These are phyloP conservation scores for Kluyveromyces dobzhanskii DNA, from an alignment of 805 yeast genomes.

Conservation along the genomic window DNA sequence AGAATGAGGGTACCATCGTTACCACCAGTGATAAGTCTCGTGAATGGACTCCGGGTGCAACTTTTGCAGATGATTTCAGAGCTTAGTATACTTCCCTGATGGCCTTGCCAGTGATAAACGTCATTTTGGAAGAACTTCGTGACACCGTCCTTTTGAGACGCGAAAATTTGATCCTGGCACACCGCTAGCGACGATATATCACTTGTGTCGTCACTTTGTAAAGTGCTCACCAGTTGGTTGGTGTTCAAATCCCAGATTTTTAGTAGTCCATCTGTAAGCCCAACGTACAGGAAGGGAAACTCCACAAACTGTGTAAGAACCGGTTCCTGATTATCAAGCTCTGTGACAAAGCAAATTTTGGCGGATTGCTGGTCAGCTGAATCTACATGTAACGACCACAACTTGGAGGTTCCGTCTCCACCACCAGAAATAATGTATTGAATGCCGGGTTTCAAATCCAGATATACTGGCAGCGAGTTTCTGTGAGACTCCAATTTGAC, in stretches of 20 bases:
- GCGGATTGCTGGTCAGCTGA: not conserved
- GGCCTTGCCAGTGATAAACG: constrained; percentile 42
- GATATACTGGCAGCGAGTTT: constrained; percentile 2
- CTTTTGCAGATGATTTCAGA: constrained; percentile 39
- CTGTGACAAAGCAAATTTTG: constrained; percentile 9
- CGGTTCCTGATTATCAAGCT: constrained; percentile 51
- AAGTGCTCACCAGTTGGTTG: constrained; percentile 48
- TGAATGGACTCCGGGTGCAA: constrained; percentile 20
- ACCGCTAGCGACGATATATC: constrained; percentile 46
- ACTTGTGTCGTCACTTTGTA: constrained; percentile 31
- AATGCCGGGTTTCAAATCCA: constrained; percentile 6
- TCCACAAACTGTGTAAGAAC: constrained; percentile 60
- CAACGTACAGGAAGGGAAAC: constrained; percentile 73
- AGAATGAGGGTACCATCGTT: constrained; percentile 57
- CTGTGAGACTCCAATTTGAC: constrained; percentile 11
- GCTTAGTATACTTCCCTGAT: constrained; percentile 50
- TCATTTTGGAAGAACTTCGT: constrained; percentile 38
- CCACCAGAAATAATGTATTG: constrained; percentile 61
- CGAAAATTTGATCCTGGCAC: constrained; percentile 25
- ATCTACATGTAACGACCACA: constrained; percentile 51
- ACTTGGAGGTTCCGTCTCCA: constrained; percentile 82
- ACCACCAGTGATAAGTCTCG: constrained; percentile 60
- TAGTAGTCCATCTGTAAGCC: constrained; percentile 65
- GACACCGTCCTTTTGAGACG: constrained; percentile 35
- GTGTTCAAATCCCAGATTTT: constrained; percentile 85